A percentile compares a stretch with the other conserved stretches of the same genome.
Evolutionary conservation across 2,329 filamentous ascomycete genomes (phyloP).

Genomic region (Fusarium globosum): DNA sequence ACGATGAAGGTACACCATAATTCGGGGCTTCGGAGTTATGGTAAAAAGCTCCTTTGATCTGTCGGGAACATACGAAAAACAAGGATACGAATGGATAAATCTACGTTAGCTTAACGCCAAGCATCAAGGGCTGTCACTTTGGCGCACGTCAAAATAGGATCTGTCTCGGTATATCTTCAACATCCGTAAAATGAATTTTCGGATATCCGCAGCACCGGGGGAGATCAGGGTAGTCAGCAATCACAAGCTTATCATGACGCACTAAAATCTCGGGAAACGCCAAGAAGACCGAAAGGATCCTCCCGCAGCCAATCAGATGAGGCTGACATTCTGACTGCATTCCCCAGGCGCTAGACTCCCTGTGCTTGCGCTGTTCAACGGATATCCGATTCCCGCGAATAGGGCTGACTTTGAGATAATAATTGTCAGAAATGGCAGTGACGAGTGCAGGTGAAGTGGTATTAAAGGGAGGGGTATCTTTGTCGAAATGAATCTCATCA

Average conservation of each 20-base stretch:
- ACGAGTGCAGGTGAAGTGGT: not conserved
- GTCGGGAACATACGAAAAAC: too few species aligned
- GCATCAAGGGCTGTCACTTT: accelerated
- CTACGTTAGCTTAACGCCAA: accelerated
- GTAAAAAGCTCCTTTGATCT: too few species aligned
- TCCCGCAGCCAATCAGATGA: not conserved
- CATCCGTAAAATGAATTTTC: not conserved
- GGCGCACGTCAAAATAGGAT: not conserved
- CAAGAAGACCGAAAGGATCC: not conserved
- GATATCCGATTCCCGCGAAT: slow-evolving; percentile 17
- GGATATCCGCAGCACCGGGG: not conserved
- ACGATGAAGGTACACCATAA: too few species aligned
- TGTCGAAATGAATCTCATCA: not conserved
- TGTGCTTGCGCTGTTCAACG: not conserved
- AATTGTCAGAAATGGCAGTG: not conserved
- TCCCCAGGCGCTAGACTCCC: accelerated
- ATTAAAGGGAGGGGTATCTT: not conserved
- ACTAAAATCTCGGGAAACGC: not conserved
- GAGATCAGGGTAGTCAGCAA: not conserved
- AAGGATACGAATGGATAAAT: too few species aligned
- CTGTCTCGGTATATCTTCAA: not conserved
- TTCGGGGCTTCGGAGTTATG: too few species aligned
- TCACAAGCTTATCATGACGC: not conserved
- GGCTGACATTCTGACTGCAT: not conserved
- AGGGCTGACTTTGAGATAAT: not conserved